Evolutionary conservation across 305 asterid species (phyloP), one percentile per base, ranked within the genome.

Genomic region (Fraxinus latifolia): DNA sequence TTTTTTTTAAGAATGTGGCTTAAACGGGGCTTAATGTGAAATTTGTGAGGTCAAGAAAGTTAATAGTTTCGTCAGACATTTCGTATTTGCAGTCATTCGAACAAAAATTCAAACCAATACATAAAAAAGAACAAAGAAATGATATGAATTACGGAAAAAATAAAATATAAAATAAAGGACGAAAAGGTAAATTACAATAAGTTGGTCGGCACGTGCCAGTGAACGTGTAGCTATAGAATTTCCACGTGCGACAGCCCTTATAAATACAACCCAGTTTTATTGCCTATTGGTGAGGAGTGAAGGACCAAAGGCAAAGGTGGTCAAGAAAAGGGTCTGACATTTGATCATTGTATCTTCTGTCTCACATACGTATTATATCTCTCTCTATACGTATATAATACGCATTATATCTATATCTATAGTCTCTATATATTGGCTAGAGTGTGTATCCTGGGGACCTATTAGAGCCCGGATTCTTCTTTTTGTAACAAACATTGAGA

Each of bases 131-230:
- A 15, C 15, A 50, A 50, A 50, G 60, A 15, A 50, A 15, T 50
- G 7, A 50, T 44, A 50, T 15, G 1, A 15, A 15, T 50, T 50
- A 50, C 60, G 0, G 17, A 47, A 17, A 58, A 58, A 58, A 58
- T 17, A 58, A 19, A 17, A 19, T 21, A 6, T 15, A 53, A n/a
- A n/a, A 19, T 21, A 6, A 7, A 50, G 2, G 25, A 3, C 31
- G 17, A 6, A 65, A 33, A 23, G 58, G 50, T 31, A 37, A 62
- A 8, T 39, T 37, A 78, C 79, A 77, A 47, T 76, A 17, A 21
- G 74, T 85, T 83, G 90, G 81, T 82, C 84, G 84, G 83, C 92
- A 88, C 92, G 86, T 85, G 91, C 85, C 81, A 82, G 77, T 55
- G 83, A 79, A 78, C 73, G 78, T 77, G 87, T 74, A 4, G 78